Conservation (phyloP, 139 green algal species). For the Tetradesmus obliquus region DNA sequence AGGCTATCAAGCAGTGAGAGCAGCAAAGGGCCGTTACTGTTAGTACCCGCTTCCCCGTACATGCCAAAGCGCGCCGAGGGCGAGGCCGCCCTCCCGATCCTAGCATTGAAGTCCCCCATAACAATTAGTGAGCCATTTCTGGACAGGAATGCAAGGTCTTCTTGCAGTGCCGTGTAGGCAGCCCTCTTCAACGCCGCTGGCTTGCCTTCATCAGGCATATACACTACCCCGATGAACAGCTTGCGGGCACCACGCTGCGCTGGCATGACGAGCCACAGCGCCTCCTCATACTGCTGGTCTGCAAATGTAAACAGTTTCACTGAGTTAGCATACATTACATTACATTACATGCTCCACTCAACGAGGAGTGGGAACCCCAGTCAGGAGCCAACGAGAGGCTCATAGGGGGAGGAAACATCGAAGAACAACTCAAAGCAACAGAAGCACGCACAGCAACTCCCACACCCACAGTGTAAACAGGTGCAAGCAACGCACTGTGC, state of each 20-base stretch:
- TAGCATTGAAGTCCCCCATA: slow-evolving; percentile 7
- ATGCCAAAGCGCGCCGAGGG: not conserved
- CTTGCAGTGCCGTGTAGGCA: not conserved
- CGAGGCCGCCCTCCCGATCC: not conserved
- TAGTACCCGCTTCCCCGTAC: not conserved
- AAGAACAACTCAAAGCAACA: not conserved
- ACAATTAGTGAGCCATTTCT: not conserved
- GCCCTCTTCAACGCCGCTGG: not conserved
- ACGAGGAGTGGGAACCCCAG: no score
- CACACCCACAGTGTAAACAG: not conserved
- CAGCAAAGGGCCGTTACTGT: not conserved
- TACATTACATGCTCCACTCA: no score
- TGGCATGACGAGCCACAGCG: not conserved
- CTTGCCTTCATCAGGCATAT: not conserved
- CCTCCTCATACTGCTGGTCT: not conserved
- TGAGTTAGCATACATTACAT: no score
- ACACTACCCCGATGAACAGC: not conserved
- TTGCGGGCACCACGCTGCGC: not conserved
- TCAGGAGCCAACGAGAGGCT: no score
- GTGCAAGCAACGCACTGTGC: no score
- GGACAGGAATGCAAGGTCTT: not conserved
- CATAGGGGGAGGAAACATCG: no score
- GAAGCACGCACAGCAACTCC: not conserved
- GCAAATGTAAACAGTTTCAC: not conserved
- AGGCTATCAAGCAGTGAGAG: not conserved